Evolutionary conservation across 2,329 filamentous ascomycete species (phyloP), one percentile per base, ranked within the genome.

Genomic region (Colletotrichum godetiae): DNA sequence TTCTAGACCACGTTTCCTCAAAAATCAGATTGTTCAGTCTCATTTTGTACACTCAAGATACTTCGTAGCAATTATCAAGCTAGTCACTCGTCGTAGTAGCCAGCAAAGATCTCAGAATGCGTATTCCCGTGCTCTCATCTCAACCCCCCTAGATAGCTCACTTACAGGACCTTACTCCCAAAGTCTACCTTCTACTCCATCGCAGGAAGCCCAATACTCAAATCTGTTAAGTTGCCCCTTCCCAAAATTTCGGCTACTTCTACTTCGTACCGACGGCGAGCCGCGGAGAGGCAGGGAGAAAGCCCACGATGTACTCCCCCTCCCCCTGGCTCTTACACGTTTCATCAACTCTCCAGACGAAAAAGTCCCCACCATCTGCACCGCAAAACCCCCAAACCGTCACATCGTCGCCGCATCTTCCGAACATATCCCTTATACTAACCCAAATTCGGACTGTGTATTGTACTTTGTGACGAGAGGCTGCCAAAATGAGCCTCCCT

Each of bases 391-490:
- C 33, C 55, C 33, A 65, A 42, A 65, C 33, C 24, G 52, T 65
- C 62, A 53, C 62, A 65, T 56, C 33, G 62, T 65, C 22, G 62
- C 62, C 62, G 24, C 52, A 65, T 42, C 62, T 57, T 22, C 15
- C 24, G 33, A 19, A 27, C 13, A 35, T 19, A n/a, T 24, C 33
- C 62, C 62, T 46, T 7, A 19, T 37, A 6, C 62, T 65, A 57
- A 56, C 27, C 62, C 33, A 12, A 11, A 55, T 64, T 2, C n/a
- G 22, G 52, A 55, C n/a, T 37, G n/a, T 64, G 13, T 49, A 27
- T 64, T n/a, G 19, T 19, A 35, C 12, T 10, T 11, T 13, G 7
- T 37, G 13, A 49, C 42, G 15, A 49, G 42, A 29, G 29, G 22
- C 33, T 10, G 62, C 52, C 11, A 15, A 19, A 56, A 42, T 42